Conservation (phyloP, 768 basidiomycete species). For the Lactifluus piperatus region DNA sequence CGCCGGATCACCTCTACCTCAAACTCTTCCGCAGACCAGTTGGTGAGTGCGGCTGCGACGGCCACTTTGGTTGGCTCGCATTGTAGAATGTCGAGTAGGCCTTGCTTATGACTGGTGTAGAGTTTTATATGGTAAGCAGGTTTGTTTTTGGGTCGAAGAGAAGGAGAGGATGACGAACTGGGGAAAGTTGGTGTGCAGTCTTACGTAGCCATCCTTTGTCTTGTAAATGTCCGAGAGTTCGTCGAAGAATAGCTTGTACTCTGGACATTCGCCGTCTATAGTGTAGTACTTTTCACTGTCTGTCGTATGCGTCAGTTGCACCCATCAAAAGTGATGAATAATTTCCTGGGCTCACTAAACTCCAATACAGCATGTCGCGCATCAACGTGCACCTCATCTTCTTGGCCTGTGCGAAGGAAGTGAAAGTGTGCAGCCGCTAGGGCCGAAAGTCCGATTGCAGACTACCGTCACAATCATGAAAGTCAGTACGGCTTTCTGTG, state of each 20-base stretch:
- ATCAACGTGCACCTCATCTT: constrained; percentile 43
- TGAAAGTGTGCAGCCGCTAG: constrained; percentile 46
- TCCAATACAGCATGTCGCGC: constrained; percentile 48
- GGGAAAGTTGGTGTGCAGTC: constrained; percentile 58
- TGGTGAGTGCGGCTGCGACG: constrained; percentile 6
- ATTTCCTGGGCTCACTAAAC: constrained; percentile 34
- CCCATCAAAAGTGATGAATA: neutral
- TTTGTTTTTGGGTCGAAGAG: neutral
- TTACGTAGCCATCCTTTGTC: constrained; percentile 45
- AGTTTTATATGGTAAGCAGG: neutral
- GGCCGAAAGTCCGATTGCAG: constrained; percentile 41
- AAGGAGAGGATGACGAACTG: constrained; percentile 33
- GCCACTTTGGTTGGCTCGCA: constrained; percentile 14
- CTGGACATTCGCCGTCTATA: constrained; percentile 31
- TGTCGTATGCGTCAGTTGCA: constrained; percentile 17
- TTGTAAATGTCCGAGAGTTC: constrained; percentile 43
- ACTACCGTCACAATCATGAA: constrained; percentile 25
- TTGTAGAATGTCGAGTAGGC: constrained; percentile 17
- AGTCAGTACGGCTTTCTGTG: neutral
- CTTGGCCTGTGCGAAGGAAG: constrained; percentile 35
- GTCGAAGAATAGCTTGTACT: constrained; percentile 39
- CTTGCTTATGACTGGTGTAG: constrained; percentile 27
- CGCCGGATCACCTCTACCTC: constrained; percentile 11
- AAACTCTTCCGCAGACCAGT: constrained; percentile 17
- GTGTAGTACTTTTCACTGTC: constrained; percentile 46